Evolutionary conservation across 257 asterid genomes (phyloP), one percentile per base, ranked within the genome.

Genomic region (Scutellaria baicalensis): DNA sequence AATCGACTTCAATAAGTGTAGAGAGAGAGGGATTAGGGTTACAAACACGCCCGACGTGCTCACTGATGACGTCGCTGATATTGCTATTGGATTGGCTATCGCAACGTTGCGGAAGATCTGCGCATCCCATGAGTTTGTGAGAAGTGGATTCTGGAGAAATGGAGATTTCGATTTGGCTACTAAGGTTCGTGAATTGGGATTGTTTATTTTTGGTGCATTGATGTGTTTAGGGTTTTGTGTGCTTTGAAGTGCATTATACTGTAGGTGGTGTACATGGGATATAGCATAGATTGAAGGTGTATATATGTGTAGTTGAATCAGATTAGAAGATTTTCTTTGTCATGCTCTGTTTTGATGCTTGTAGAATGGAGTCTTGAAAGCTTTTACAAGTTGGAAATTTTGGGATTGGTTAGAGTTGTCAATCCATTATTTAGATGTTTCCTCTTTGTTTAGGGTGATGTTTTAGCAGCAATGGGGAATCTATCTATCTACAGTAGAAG

Each of bases 31-130:
- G 40, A 87, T 91, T 83, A 80, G 76, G 75, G 95, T 91, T 50
- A 83, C 93, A 38, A 85, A 91, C 74, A 89, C 96, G 1, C 97
- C 97, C n/a, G 90, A 91, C 68, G 97, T 91, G 79, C 82, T 89
- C 40, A 87, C 97, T 0, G 90, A 77, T 35, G 95, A 87, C 73
- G 96, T 91, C 49, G 93, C 97, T 11, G 96, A 89, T 73, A 36
- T 77, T 23, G 95, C 96, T 0, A 79, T 89, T 11, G 88, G 83
- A 31, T 59, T 89, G 80, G 62, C 78, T 10, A 59, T 87, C 43
- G 81, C 92, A 6, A 74, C 84, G 9, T 44, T 83, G 76, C 78
- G 95, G 80, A 84, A 66, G 76, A 77, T 85, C 13, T 85, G 92
- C 78, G 75, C 69, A 31, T 75, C 79, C 52, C 88, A 89, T 70